Base-by-base conservation (phyloP, 257 asterid genomes). In the Misopates orontium region DNA sequence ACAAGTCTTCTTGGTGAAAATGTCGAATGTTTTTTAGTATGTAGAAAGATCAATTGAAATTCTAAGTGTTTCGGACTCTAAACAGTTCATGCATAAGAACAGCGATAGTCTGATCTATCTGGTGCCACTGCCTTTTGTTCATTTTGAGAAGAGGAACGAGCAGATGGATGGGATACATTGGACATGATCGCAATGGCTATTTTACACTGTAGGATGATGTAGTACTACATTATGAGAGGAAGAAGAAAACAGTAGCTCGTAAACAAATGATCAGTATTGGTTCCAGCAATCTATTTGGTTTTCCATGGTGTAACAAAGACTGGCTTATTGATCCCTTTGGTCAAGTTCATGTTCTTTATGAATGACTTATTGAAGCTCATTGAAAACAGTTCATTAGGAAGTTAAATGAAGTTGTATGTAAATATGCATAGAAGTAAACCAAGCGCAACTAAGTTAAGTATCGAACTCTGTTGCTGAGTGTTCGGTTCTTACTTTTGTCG, bases 201-300 rank as follows among this genome's bases (percentile, higher is more conserved):
- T 25, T 60, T 48, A 47, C n/a, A 56, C 21, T 17, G 40, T 48
- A 58, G 45, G 75, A 58, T 68, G 5, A 31, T 22, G 17, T 45
- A 49, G 17, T 28, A 31, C n/a, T n/a, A n/a, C n/a, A 25, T 31
- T 68, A 53, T 49, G 60, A 51, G 47, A 47, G 56, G 42, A 25
- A 54, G 20, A 23, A 25, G 44, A n/a, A 9, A 28, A 66, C 23
- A 56, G 58, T 5, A 45, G 66, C 40, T 18, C 45, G 48, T 15
- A 18, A 12, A 42, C 22, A n/a, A 18, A 24, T 28, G 17, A 24
- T 16, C 42, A 4, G 44, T 19, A 60, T 61, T 67, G 53, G 60
- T 21, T 25, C 24, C 22, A 21, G 19, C 32, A 45, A 49, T 60
- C 14, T 44, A 62, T 5, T 24, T 42, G 40, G 18, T 55, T 63